These are phyloP conservation scores for Neurospora sp. DNA, from an alignment of 495 filamentous ascomycete species.

Conservation along the genomic window DNA sequence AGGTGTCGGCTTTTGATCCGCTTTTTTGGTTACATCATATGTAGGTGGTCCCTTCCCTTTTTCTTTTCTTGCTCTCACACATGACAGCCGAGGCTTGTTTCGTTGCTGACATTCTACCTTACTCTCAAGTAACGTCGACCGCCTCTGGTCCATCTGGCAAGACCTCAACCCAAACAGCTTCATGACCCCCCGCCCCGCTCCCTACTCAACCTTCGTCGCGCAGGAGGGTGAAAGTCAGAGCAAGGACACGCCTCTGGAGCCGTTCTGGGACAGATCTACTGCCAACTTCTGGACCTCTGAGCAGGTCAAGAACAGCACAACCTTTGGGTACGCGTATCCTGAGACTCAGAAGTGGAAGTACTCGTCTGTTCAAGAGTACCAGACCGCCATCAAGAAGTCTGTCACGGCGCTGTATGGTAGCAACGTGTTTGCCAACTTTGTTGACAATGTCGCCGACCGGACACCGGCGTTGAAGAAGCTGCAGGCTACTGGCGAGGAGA, in stretches of 20 bases:
- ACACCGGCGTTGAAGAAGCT: not conserved
- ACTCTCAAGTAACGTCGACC: slow-evolving; percentile 52
- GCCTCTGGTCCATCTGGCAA: slow-evolving; percentile 64
- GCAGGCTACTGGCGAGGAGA: not conserved
- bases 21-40: slow-evolving; percentile 60
- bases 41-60: slow-evolving; percentile 17
- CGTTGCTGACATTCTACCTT: too few relatives aligned
- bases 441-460: slow-evolving; percentile 8
- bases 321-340: slow-evolving; percentile 51
- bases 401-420: slow-evolving; percentile 16
- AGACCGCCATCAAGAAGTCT: slow-evolving; percentile 5
- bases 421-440: slow-evolving; percentile 17
- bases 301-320: slow-evolving; percentile 24
- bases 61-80: not conserved
- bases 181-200: slow-evolving; percentile 38
- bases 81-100: too few relatives aligned
- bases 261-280: slow-evolving; percentile 33
- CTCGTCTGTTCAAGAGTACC: slow-evolving; percentile 4
- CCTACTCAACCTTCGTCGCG: slow-evolving; percentile 42
- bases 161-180: slow-evolving; percentile 49
- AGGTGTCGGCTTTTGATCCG: slow-evolving; percentile 61
- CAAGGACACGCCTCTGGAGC: slow-evolving; percentile 28
- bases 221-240: slow-evolving; percentile 28
- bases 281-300: slow-evolving; percentile 38
- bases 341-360: slow-evolving; percentile 35